A percentile compares a stretch with the other conserved stretches of the same genome.
These are phyloP conservation scores for Arctium lappa DNA, from an alignment of 129 eudicot genomes.

Conservation along the genomic window DNA sequence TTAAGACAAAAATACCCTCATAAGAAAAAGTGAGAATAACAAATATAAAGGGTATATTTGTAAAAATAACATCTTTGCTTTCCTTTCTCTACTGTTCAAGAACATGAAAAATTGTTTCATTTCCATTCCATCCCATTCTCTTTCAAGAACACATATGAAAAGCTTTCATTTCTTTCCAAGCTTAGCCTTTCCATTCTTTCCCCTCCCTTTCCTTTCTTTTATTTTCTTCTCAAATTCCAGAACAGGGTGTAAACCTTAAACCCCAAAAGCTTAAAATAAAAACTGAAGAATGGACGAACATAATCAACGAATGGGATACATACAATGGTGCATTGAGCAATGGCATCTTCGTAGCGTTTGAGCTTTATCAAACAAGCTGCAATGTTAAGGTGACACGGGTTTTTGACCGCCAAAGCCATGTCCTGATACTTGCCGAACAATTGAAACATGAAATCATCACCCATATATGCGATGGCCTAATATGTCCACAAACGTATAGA, in stretches of 20 bases:
- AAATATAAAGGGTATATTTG: no score
- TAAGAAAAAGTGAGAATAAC: no score
- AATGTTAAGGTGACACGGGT: constrained; percentile 93
- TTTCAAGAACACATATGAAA: no score
- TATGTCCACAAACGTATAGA: constrained; percentile 5
- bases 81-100: no score
- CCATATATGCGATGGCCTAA: constrained; percentile 96
- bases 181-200: no score
- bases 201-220: background rate
- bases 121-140: no score
- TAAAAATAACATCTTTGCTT: no score
- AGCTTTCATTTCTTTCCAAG: no score
- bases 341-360: constrained; percentile 85
- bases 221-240: background rate
- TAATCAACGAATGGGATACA: constrained; percentile 22
- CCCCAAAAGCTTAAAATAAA: background rate
- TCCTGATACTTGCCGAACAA: constrained; percentile 87
- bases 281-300: background rate
- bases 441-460: constrained; percentile 99
- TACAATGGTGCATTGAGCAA: constrained; percentile 83
- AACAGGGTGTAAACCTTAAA: background rate
- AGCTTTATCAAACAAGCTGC: constrained; percentile 95
- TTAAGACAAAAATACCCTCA: no score
- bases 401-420: constrained; percentile 97
- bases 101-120: no score